Evolutionary conservation across 2,329 filamentous ascomycete species (phyloP).

Genomic region (Phialophora macrospora): DNA sequence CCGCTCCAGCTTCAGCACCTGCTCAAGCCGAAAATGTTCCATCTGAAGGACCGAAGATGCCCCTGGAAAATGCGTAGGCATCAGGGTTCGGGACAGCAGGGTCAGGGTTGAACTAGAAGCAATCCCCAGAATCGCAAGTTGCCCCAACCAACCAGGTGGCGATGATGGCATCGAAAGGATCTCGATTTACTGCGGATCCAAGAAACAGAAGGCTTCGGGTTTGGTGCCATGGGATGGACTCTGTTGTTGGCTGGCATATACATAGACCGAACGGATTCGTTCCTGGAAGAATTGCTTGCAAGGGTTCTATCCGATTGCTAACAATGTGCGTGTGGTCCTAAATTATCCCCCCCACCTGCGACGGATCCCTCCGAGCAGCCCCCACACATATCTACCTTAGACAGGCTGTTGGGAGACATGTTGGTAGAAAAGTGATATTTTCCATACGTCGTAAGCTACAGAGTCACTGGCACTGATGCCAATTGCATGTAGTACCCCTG

Average conservation of each 20-base stretch:
- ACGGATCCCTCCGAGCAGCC: neutral
- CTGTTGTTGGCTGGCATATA: neutral
- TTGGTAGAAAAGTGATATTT: neutral
- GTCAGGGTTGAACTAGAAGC: neutral
- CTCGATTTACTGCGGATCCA: neutral
- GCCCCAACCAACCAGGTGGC: neutral
- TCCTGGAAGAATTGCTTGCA: neutral
- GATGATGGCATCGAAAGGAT: neutral
- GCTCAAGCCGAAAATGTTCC: constrained; percentile 29
- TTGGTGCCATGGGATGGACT: neutral
- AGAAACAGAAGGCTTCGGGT: neutral
- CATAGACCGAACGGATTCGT: neutral
- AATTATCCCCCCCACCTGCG: neutral
- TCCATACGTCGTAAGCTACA: neutral
- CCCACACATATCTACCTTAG: neutral
- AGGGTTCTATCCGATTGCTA: neutral
- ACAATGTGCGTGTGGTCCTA: neutral
- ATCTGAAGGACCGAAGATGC: constrained; percentile 26
- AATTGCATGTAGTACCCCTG: neutral
- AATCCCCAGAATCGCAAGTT: neutral
- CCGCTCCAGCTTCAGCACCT: constrained; percentile 25
- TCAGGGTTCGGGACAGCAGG: neutral
- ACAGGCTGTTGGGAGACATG: neutral
- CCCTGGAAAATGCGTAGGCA: constrained; percentile 7
- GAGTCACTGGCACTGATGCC: neutral